Percentiles rank a stretch among this genome's conserved stretches.
Evolutionary conservation across 148 eudicot genomes (phyloP).

Genomic region (Rhododendron molle): DNA sequence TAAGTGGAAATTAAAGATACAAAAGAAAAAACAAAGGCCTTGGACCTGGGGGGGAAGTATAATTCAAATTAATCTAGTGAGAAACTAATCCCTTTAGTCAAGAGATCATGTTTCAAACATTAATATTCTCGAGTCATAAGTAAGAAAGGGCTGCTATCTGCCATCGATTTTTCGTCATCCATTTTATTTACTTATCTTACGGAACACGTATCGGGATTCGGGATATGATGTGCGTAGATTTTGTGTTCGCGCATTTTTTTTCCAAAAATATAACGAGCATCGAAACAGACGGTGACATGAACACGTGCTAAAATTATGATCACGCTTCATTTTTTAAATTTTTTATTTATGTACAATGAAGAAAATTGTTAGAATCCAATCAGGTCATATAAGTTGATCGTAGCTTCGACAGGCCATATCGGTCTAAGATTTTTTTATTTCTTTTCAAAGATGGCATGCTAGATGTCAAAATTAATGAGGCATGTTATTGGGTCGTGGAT

Average conservation of each 20-base stretch:
- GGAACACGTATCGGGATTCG: not conserved
- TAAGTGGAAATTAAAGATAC: not conserved
- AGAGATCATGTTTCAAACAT: not conserved
- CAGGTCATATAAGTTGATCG: not conserved
- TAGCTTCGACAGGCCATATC: not conserved
- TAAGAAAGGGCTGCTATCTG: not conserved
- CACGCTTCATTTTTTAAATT: not conserved
- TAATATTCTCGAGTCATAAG: not conserved
- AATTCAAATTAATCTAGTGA: not conserved
- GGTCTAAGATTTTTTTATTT: not conserved
- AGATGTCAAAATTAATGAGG: not conserved
- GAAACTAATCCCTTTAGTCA: not conserved
- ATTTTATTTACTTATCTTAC: not conserved
- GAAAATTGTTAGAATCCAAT: not conserved
- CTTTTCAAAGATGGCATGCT: not conserved
- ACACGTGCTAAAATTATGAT: not conserved
- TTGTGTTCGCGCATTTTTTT: not conserved
- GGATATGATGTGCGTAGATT: not conserved
- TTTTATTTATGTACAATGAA: not conserved
- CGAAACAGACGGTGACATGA: not conserved
- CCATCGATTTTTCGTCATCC: not conserved
- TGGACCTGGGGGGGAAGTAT: not conserved
- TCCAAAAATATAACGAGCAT: not conserved
- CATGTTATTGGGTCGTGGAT: not conserved
- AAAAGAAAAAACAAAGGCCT: not conserved